Evolutionary conservation across 2,329 filamentous ascomycete genomes (phyloP).

Genomic region (Chrysoporthe austroafricana): DNA sequence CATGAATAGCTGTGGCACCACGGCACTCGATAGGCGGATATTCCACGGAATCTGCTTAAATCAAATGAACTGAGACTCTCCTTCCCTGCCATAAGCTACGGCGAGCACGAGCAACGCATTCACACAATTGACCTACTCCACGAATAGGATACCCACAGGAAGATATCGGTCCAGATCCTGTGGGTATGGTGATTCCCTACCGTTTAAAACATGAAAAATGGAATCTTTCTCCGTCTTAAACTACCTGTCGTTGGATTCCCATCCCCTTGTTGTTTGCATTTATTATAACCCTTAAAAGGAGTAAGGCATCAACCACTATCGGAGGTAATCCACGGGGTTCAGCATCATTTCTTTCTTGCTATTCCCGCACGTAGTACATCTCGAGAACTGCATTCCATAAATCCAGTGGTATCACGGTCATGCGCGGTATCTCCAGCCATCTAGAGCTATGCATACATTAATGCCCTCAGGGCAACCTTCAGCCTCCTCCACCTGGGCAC

Average conservation of each 20-base stretch:
- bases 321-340: neutral
- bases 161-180: too few species aligned
- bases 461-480: conserved; percentile 29
- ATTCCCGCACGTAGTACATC: neutral
- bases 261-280: neutral
- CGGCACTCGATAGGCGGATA: neutral
- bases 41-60: neutral
- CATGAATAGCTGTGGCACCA: too few species aligned
- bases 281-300: neutral
- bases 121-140: too few species aligned
- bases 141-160: too few species aligned
- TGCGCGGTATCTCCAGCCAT: neutral
- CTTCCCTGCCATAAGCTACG: too few species aligned
- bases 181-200: neutral
- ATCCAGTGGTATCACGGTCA: neutral
- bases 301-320: neutral
- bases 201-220: neutral
- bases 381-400: neutral
- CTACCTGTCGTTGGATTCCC: neutral
- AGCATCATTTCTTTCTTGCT: neutral
- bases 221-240: neutral
- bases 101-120: too few species aligned
- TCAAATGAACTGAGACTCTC: neutral
- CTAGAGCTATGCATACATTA: conserved; percentile 22
- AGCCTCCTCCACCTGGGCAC: conserved; percentile 29